Evolutionary conservation across 352 stramenopile genomes (phyloP).

Genomic region (Thalassiosira exigua): DNA sequence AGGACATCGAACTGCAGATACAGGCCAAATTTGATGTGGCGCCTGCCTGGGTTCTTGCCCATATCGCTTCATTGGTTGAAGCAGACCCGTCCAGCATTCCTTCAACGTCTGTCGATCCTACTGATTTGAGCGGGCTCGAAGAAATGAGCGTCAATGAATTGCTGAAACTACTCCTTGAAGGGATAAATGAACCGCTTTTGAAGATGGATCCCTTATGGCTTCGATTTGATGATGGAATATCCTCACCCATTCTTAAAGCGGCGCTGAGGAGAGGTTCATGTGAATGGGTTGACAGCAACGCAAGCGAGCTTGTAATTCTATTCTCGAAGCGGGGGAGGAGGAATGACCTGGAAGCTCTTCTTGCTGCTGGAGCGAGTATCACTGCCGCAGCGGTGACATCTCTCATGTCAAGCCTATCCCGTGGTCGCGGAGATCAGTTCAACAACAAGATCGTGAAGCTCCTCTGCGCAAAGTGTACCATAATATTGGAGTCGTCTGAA

Average conservation of each 20-base stretch:
- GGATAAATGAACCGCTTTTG: no score
- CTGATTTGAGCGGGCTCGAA: neutral
- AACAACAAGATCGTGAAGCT: conserved; percentile 38
- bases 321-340: conserved; percentile 4
- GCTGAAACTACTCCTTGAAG: neutral
- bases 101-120: neutral
- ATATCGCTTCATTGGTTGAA: neutral
- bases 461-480: conserved; percentile 31
- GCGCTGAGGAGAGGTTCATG: neutral
- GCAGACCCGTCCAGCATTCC: neutral
- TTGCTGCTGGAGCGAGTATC: conserved; percentile 14
- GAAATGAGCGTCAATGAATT: neutral
- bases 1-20: no score
- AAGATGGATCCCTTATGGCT: conserved; percentile 1
- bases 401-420: conserved; percentile 18
- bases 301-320: conserved; percentile 8
- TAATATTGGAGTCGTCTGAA: conserved; percentile 24
- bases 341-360: conserved; percentile 12
- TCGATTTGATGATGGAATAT: neutral
- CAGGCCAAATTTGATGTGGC: neutral
- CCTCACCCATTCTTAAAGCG: neutral
- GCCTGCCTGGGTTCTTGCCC: neutral
- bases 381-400: conserved; percentile 20
- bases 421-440: conserved; percentile 17
- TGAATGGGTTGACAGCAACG: conserved; percentile 12